Conservation (phyloP, 352 stramenopile species). For the Pythium scleroteichum region DNA sequence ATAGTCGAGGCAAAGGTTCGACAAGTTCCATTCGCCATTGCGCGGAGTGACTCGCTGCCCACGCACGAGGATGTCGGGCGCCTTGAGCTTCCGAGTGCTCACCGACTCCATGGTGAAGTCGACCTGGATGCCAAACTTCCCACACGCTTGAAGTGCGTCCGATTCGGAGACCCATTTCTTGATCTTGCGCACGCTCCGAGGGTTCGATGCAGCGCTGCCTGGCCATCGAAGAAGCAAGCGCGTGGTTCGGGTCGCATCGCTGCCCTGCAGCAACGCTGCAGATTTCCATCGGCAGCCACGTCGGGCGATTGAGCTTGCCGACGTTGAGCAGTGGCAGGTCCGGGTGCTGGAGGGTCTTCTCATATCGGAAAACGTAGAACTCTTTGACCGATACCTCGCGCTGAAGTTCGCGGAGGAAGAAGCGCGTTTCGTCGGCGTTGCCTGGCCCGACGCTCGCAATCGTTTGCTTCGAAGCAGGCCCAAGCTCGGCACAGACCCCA, state of each 20-base stretch:
- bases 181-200: conserved; percentile 7
- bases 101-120: conserved; percentile 7
- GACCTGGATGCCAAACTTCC: conserved; percentile 14
- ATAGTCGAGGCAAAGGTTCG: conserved; percentile 4
- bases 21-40: conserved; percentile 9
- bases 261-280: conserved; percentile 19
- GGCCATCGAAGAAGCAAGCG: conserved; percentile 9
- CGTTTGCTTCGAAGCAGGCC: not conserved
- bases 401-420: not conserved
- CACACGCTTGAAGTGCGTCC: too few relatives aligned
- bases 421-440: not conserved
- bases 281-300: conserved; percentile 24
- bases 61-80: conserved; percentile 6
- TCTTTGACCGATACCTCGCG: conserved; percentile 3
- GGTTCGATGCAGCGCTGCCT: conserved; percentile 7
- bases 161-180: not conserved
- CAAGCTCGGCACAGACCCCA: not conserved
- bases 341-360: conserved; percentile 8
- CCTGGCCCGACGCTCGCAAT: not conserved
- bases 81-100: not conserved
- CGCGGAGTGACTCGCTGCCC: not conserved
- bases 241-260: not conserved
- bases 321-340: conserved; percentile 19
- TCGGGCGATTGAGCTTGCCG: not conserved
- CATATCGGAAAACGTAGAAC: conserved; percentile 15